Base-by-base conservation (phyloP, 2,329 filamentous ascomycete species). In the Alternaria triticina region DNA sequence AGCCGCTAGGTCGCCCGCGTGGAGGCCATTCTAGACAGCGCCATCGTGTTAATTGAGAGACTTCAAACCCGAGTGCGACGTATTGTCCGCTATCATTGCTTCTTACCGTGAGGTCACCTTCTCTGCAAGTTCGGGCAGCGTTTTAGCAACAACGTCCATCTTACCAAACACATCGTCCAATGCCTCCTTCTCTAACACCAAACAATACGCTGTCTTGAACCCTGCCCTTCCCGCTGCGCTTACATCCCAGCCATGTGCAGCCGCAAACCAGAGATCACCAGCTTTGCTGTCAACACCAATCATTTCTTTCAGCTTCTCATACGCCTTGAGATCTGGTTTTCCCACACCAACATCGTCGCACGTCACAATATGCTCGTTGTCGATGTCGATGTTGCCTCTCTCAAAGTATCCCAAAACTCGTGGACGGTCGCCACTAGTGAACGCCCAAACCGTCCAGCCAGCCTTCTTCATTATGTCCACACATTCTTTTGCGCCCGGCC, bases 191-290 rank as follows among this genome's bases (percentile, higher is more conserved):
- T 88, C 86, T 67, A 82, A 84, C 0, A 85, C 78, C 2, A 83
- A 81, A 66, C 84, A 86, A 73, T 86, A 88, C 0, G 86, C 86
- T 8, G 84, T 84, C 56, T 81, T 83, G 71, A 88, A 74, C 66
- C 85, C 85, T n/a, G 80, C 81, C 59, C 79, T 80, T 51, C 79
- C 80, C 9, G 86, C 86, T 4, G 85, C 84, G 17, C 82, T 81
- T 1, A 86, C 86, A 77, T 89, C 86, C 87, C 86, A 88, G 81
- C 86, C 85, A 75, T 88, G 87, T 22, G 86, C 86, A 1, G 87
- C 86, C 1, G 85, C 86, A 71, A 88, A 88, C 86, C 86, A 88
- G 49, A 81, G 81, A 63, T 74, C 64, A 46, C 83, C 71, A 3
- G 67, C 77, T 20, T 36, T 20, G 0, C 77, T 74, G 12, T n/a